A percentile compares a stretch with the other conserved stretches of the same genome.
These are phyloP conservation scores for Caulochytrium protostelioides DNA, from an alignment of 371 early-diverging fungal species.

Conservation along the genomic window DNA sequence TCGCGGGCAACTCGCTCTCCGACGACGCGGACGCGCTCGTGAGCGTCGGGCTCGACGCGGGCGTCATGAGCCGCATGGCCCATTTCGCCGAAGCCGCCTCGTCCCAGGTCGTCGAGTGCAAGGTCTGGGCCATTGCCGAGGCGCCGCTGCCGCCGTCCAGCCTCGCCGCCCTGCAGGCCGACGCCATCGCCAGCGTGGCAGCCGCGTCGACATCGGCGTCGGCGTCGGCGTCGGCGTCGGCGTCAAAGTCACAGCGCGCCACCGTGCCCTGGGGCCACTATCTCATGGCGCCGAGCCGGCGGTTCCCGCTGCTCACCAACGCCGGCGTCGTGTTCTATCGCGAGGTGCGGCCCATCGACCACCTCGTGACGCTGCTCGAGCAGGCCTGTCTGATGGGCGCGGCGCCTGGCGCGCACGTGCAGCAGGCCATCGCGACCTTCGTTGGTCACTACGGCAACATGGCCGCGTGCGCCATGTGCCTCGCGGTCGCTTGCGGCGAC, in stretches of 20 bases:
- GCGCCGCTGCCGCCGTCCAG: not conserved
- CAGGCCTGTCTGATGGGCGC: not conserved
- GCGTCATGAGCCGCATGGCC: conserved; percentile 1
- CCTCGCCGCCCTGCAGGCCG: conserved; percentile 2
- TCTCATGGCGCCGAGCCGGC: conserved; percentile 36
- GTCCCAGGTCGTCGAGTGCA: conserved; percentile 40
- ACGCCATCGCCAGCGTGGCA: not conserved
- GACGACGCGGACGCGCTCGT: conserved; percentile 41
- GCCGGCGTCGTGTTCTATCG: conserved; percentile 2
- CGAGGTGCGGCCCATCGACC: conserved; percentile 6
- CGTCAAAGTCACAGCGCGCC: too few species aligned
- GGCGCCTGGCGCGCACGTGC: conserved; percentile 12
- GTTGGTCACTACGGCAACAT: conserved; percentile 31
- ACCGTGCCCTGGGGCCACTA: too few species aligned
- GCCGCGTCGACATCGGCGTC: conserved; percentile 5
- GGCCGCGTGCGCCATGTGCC: conserved; percentile 53
- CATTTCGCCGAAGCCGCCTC: not conserved
- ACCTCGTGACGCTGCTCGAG: conserved; percentile 3
- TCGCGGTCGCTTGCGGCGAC: conserved; percentile 41
- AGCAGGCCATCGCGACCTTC: conserved; percentile 28
- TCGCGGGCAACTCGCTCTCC: conserved; percentile 33
- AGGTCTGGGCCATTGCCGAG: conserved; percentile 57
- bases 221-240: conserved; percentile 25
- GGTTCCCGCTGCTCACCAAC: conserved; percentile 49
- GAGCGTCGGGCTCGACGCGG: conserved; percentile 34